phyloP scores from a whole-genome alignment of 2,329 filamentous ascomycete species.

The Immersiporthe knoxdaviesiana region DNA sequence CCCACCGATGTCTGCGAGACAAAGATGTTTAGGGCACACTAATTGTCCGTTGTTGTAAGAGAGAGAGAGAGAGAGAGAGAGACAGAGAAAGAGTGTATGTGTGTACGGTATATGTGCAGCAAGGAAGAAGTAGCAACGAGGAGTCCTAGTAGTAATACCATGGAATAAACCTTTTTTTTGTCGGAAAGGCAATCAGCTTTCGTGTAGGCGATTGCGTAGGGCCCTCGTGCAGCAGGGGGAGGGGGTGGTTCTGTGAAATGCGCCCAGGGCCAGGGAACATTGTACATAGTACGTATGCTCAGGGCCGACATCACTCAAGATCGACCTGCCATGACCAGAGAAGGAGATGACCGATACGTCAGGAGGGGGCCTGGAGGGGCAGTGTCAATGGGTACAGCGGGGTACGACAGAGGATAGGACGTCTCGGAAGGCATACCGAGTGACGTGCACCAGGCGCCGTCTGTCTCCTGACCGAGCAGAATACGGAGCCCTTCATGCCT shows the following conservation, averaged over 20 bases:
- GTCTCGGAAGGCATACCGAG: slow-evolving; percentile 17
- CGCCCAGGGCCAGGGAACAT: background rate
- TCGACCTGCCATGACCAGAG: background rate
- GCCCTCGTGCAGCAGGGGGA: background rate
- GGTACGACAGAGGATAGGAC: background rate
- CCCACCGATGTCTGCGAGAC: background rate
- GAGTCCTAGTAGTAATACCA: no score
- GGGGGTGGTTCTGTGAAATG: background rate
- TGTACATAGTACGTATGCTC: background rate
- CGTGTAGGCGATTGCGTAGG: background rate
- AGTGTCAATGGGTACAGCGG: slow-evolving; percentile 9
- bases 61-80: no score
- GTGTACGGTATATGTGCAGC: background rate
- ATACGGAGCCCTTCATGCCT: slow-evolving; percentile 1
- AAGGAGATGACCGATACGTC: slow-evolving; percentile 22
- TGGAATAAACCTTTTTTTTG: background rate
- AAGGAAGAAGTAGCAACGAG: background rate
- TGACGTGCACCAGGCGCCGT: slow-evolving; percentile 8
- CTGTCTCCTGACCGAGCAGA: slow-evolving; percentile 9
- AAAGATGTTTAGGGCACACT: slow-evolving; percentile 2
- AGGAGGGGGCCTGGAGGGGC: slow-evolving; percentile 17
- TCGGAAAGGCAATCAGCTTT: background rate
- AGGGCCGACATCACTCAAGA: background rate
- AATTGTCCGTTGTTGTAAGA: background rate
- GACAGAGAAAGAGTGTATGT: background rate